These are phyloP conservation scores for Pugionium cornutum DNA, from an alignment of 345 rosid genomes.

Conservation along the genomic window DNA sequence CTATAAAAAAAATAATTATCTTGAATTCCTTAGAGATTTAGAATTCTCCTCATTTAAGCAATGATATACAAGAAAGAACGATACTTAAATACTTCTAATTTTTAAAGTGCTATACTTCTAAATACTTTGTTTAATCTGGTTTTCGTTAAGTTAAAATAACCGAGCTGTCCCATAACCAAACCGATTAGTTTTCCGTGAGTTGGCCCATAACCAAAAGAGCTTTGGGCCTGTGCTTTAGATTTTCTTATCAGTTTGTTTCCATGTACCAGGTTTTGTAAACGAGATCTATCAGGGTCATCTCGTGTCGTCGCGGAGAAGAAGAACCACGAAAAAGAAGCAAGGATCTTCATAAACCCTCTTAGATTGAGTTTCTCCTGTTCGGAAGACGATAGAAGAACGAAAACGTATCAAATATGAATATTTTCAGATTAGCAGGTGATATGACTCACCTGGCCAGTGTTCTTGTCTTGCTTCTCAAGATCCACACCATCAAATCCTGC, in stretches of 20 bases:
- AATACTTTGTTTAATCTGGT: background rate
- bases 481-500: slow-evolving; percentile 75
- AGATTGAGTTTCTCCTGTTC: background rate
- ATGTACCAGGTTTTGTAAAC: background rate
- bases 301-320: slow-evolving; percentile 9
- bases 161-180: slow-evolving; percentile 5
- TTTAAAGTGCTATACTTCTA: no score
- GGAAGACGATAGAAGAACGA: background rate
- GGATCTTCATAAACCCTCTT: slow-evolving; percentile 2
- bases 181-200: background rate
- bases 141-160: background rate
- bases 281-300: slow-evolving; percentile 18
- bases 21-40: no score
- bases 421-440: slow-evolving; percentile 73
- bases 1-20: no score
- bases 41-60: no score
- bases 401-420: slow-evolving; percentile 46
- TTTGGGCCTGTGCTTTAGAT: background rate
- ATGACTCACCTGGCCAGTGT: slow-evolving; percentile 76
- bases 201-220: background rate
- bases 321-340: background rate
- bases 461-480: slow-evolving; percentile 72
- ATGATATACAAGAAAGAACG: no score
- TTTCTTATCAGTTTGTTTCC: background rate
- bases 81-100: no score